A percentile compares a stretch with the other conserved stretches of the same genome.
These are phyloP conservation scores for Chenopodium album DNA, from an alignment of 148 eudicot genomes.

Conservation along the genomic window DNA sequence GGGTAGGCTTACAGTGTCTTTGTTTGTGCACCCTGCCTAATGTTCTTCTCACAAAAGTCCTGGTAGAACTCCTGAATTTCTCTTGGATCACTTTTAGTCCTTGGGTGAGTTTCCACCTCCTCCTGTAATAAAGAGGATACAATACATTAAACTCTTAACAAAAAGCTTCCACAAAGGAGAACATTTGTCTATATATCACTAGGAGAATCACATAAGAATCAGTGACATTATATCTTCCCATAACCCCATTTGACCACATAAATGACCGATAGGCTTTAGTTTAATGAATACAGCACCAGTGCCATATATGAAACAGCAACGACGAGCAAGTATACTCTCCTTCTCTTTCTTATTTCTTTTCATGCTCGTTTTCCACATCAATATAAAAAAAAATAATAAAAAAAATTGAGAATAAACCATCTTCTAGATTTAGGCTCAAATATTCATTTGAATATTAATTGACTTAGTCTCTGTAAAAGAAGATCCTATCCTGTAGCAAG, in stretches of 20 bases:
- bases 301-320: background rate
- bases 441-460: background rate
- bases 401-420: background rate
- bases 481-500: background rate
- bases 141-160: constrained; percentile 18
- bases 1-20: constrained; percentile 71
- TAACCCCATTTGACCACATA: background rate
- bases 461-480: background rate
- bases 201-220: background rate
- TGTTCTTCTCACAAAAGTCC: constrained; percentile 65
- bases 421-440: background rate
- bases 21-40: constrained; percentile 70
- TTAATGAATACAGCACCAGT: background rate
- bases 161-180: background rate
- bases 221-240: background rate
- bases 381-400: background rate
- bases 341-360: background rate
- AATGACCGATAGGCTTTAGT: background rate
- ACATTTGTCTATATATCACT: background rate
- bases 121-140: constrained; percentile 53
- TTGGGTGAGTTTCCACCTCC: constrained; percentile 54
- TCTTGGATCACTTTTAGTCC: constrained; percentile 61
- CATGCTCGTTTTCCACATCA: background rate
- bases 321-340: background rate
- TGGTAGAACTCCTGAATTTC: constrained; percentile 86